phyloP scores from a whole-genome alignment of 1,139 yeast genomes.

The Protomyces lactucae-debilis region DNA sequence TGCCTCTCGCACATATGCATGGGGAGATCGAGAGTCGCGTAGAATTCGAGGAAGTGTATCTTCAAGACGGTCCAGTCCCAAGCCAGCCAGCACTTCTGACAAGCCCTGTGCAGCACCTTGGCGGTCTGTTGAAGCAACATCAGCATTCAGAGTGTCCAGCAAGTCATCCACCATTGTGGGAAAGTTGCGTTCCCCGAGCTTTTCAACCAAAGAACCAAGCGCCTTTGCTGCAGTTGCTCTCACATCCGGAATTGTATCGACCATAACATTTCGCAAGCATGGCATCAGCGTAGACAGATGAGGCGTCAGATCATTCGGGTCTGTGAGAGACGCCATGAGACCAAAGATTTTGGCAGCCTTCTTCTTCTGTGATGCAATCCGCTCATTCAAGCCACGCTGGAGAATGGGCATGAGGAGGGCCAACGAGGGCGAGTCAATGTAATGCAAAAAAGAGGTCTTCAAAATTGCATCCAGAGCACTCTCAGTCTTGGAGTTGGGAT shows the following conservation, averaged over 20 bases:
- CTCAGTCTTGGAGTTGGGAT: slow-evolving; percentile 86
- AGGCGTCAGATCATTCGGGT: slow-evolving; percentile 76
- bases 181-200: slow-evolving; percentile 92
- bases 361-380: slow-evolving; percentile 86
- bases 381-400: slow-evolving; percentile 89
- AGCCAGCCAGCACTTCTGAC: slow-evolving; percentile 87
- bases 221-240: slow-evolving; percentile 98
- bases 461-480: slow-evolving; percentile 80
- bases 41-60: slow-evolving; percentile 79
- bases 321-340: slow-evolving; percentile 94
- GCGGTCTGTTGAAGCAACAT: slow-evolving; percentile 80
- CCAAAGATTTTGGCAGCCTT: slow-evolving; percentile 98
- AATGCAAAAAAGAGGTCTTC: slow-evolving; percentile 90
- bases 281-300: slow-evolving; percentile 70
- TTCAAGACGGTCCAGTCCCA: slow-evolving; percentile 81
- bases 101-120: slow-evolving; percentile 97
- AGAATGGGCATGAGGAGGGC: slow-evolving; percentile 88
- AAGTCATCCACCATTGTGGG: slow-evolving; percentile 85
- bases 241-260: slow-evolving; percentile 96
- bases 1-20: slow-evolving; percentile 78
- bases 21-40: slow-evolving; percentile 61
- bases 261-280: slow-evolving; percentile 91
- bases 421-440: slow-evolving; percentile 95
- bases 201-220: slow-evolving; percentile 90
- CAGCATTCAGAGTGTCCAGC: slow-evolving; percentile 71